Evolutionary conservation across 306 rosid genomes (phyloP).

Genomic region (Lathyrus oleraceus): DNA sequence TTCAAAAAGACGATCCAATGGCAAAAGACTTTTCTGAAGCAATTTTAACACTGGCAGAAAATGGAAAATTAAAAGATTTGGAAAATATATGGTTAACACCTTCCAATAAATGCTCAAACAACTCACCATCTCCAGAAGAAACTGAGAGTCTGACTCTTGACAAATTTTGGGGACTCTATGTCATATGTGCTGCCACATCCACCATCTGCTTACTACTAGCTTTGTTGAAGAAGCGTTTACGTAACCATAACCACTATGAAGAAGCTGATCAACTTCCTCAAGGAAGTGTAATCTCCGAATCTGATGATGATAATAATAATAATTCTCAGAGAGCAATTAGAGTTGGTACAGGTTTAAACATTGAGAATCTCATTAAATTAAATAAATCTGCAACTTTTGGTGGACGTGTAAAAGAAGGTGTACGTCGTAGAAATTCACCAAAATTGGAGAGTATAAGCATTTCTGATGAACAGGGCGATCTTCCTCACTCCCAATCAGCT

Average conservation of each 20-base stretch:
- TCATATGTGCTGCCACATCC: slow-evolving; percentile 47
- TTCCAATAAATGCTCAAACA: slow-evolving; percentile 31
- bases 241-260: not conserved
- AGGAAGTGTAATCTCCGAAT: not conserved
- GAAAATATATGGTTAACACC: slow-evolving; percentile 45
- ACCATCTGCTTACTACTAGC: slow-evolving; percentile 40
- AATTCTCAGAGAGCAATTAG: slow-evolving; percentile 17
- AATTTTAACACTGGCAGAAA: slow-evolving; percentile 48
- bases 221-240: not conserved
- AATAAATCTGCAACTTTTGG: slow-evolving; percentile 39
- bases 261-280: slow-evolving; percentile 14
- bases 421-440: slow-evolving; percentile 35
- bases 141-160: slow-evolving; percentile 40
- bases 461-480: slow-evolving; percentile 14
- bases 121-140: slow-evolving; percentile 27
- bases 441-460: slow-evolving; percentile 31
- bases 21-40: slow-evolving; percentile 59
- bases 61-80: slow-evolving; percentile 40
- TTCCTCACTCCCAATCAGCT: slow-evolving; percentile 26
- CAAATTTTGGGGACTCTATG: slow-evolving; percentile 52
- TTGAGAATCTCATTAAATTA: not conserved
- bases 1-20: slow-evolving; percentile 60
- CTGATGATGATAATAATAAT: not conserved
- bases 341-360: not conserved
- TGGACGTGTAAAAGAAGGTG: not conserved